Evolutionary conservation across 495 filamentous ascomycete species (phyloP).

Genomic region (Podospora pseudopauciseta): DNA sequence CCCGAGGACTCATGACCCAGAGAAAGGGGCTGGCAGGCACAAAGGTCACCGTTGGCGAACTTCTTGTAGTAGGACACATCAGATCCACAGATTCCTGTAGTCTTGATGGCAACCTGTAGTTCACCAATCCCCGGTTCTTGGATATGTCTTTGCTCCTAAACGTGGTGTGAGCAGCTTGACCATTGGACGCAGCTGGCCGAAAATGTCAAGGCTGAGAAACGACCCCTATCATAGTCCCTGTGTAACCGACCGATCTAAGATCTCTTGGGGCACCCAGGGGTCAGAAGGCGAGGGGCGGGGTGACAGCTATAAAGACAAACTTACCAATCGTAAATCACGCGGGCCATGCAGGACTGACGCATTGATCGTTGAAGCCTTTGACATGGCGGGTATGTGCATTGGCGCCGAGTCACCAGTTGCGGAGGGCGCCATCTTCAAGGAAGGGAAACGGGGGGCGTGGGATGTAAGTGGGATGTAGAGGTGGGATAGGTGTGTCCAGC

Average conservation of each 20-base stretch:
- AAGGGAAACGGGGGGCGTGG: slow-evolving; percentile 32
- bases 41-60: slow-evolving; percentile 79
- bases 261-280: slow-evolving; percentile 11
- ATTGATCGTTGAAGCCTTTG: slow-evolving; percentile 42
- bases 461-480: slow-evolving; percentile 33
- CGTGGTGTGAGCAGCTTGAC: slow-evolving; percentile 18
- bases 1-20: slow-evolving; percentile 80
- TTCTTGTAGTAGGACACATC: slow-evolving; percentile 85
- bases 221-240: slow-evolving; percentile 8
- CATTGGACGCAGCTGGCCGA: slow-evolving; percentile 18
- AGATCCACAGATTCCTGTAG: slow-evolving; percentile 78
- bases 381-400: slow-evolving; percentile 43
- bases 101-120: slow-evolving; percentile 69
- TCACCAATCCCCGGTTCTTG: slow-evolving; percentile 50
- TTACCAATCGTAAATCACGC: slow-evolving; percentile 50
- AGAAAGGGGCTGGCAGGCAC: slow-evolving; percentile 65
- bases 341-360: slow-evolving; percentile 53
- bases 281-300: slow-evolving; percentile 3
- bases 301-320: slow-evolving; percentile 17
- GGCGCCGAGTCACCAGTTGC: slow-evolving; percentile 40
- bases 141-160: slow-evolving; percentile 47
- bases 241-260: slow-evolving; percentile 29
- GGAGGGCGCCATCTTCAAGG: slow-evolving; percentile 45
- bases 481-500: slow-evolving; percentile 29
- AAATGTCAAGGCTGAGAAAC: slow-evolving; percentile 18